Evolutionary conservation across 2,329 filamentous ascomycete genomes (phyloP).

Genomic region (Paraphaeosphaeria minitans): DNA sequence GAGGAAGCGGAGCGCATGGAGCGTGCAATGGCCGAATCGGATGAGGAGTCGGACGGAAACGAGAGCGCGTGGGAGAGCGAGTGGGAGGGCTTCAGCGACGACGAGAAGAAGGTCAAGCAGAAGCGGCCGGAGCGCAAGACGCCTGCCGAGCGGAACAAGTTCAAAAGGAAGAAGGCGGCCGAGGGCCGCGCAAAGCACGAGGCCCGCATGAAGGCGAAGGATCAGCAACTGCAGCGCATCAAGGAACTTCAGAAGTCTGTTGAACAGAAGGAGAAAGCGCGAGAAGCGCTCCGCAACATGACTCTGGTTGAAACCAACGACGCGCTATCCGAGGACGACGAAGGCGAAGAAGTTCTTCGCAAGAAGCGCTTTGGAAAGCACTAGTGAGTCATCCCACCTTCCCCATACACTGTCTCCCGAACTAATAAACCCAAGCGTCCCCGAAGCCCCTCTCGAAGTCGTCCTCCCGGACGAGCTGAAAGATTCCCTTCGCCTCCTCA

Average conservation of each 20-base stretch:
- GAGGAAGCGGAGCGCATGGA: slow-evolving; percentile 71
- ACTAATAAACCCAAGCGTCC: slow-evolving; percentile 58
- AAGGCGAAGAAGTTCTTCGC: slow-evolving; percentile 59
- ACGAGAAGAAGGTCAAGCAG: slow-evolving; percentile 64
- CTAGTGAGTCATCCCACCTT: slow-evolving; percentile 39
- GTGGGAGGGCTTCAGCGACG: slow-evolving; percentile 62
- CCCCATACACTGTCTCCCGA: neutral
- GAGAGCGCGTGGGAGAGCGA: slow-evolving; percentile 95
- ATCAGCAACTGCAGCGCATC: slow-evolving; percentile 72
- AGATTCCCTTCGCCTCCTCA: slow-evolving; percentile 59
- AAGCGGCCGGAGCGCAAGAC: slow-evolving; percentile 88
- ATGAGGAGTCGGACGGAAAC: slow-evolving; percentile 78
- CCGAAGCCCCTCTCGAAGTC: slow-evolving; percentile 65
- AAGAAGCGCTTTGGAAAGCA: slow-evolving; percentile 75
- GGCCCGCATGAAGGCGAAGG: slow-evolving; percentile 72
- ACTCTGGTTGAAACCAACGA: slow-evolving; percentile 34
- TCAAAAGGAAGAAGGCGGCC: slow-evolving; percentile 85
- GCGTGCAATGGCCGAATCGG: slow-evolving; percentile 73
- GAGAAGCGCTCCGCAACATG: slow-evolving; percentile 32
- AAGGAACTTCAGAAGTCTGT: slow-evolving; percentile 72
- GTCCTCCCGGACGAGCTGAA: slow-evolving; percentile 57
- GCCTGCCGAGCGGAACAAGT: slow-evolving; percentile 81
- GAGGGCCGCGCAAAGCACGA: slow-evolving; percentile 79
- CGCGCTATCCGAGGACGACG: slow-evolving; percentile 42
- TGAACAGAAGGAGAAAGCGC: slow-evolving; percentile 61